Evolutionary conservation across 768 basidiomycete species (phyloP).

Genomic region (Hemileccinum impolitum): DNA sequence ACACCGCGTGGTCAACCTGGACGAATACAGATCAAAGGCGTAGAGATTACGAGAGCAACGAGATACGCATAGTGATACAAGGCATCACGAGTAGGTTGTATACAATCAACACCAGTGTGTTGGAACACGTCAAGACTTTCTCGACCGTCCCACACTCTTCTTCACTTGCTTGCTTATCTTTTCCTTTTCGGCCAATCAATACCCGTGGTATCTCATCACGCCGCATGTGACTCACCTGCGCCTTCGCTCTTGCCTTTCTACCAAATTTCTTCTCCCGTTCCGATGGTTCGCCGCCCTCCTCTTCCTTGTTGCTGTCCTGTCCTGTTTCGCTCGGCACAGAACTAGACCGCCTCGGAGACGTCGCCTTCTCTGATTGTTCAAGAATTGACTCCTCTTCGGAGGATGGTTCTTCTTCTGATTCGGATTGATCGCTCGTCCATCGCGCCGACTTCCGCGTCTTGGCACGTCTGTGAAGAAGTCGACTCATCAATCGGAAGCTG

Average conservation of each 20-base stretch:
- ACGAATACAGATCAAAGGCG: no score
- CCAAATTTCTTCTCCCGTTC: slow-evolving; percentile 36
- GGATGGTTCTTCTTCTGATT: slow-evolving; percentile 25
- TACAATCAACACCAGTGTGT: slow-evolving; percentile 4
- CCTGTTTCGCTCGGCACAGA: slow-evolving; percentile 40
- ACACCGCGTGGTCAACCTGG: no score
- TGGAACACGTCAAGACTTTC: slow-evolving; percentile 20
- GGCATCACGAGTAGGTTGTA: slow-evolving; percentile 5
- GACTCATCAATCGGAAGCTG: slow-evolving; percentile 6
- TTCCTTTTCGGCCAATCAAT: slow-evolving; percentile 21
- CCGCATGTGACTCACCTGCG: slow-evolving; percentile 33
- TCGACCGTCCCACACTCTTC: slow-evolving; percentile 22
- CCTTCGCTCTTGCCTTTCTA: slow-evolving; percentile 37
- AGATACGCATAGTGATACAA: slow-evolving; percentile 17
- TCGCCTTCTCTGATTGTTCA: slow-evolving; percentile 38
- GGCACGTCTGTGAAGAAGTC: slow-evolving; percentile 17
- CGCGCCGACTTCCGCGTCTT: slow-evolving; percentile 28
- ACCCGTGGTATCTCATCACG: background rate
- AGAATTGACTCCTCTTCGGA: slow-evolving; percentile 31
- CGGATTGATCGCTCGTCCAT: slow-evolving; percentile 33
- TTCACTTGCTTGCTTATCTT: slow-evolving; percentile 28
- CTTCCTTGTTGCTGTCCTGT: slow-evolving; percentile 28
- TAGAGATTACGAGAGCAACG: background rate
- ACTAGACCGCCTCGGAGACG: slow-evolving; percentile 22
- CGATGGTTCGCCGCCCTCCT: slow-evolving; percentile 26